Conservation (phyloP, 2,329 filamentous ascomycete genomes). For the Monilinia vaccinii-corymbosi region DNA sequence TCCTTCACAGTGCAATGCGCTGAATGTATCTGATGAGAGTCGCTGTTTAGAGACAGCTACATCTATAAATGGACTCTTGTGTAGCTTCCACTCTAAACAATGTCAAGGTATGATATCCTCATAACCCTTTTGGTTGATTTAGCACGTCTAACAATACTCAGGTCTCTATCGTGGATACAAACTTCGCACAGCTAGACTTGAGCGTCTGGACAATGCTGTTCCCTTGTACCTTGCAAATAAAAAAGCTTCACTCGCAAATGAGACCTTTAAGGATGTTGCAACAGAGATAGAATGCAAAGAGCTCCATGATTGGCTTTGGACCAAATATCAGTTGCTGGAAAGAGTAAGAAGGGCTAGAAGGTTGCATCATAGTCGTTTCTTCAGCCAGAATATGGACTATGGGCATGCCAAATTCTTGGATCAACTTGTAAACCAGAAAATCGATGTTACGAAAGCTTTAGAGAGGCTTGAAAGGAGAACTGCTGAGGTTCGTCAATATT, state of each 20-base stretch:
- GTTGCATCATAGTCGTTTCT: conserved; percentile 36
- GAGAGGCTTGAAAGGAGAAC: conserved; percentile 36
- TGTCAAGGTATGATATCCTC: conserved; percentile 27
- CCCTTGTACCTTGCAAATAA: conserved; percentile 33
- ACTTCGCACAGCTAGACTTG: conserved; percentile 36
- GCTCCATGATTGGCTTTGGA: conserved; percentile 35
- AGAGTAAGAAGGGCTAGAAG: conserved; percentile 35
- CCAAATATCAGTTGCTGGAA: conserved; percentile 29
- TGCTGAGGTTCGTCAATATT: conserved; percentile 29
- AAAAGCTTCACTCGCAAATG: conserved; percentile 32
- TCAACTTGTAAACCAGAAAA: conserved; percentile 31
- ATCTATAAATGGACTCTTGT: conserved; percentile 35
- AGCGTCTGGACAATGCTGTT: conserved; percentile 29
- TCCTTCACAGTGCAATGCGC: conserved; percentile 18
- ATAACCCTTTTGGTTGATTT: neutral
- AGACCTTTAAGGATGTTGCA: conserved; percentile 33
- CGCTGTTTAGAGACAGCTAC: conserved; percentile 32
- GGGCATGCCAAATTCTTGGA: conserved; percentile 36
- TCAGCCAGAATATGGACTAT: conserved; percentile 35
- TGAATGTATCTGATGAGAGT: conserved; percentile 32
- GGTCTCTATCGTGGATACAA: conserved; percentile 42
- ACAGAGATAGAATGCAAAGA: conserved; percentile 32
- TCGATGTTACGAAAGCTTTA: conserved; percentile 27
- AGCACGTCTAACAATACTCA: neutral
- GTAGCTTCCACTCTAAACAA: conserved; percentile 34